Conservation (phyloP, 2,329 filamentous ascomycete genomes). For the Ceratocystis lukuohia region DNA sequence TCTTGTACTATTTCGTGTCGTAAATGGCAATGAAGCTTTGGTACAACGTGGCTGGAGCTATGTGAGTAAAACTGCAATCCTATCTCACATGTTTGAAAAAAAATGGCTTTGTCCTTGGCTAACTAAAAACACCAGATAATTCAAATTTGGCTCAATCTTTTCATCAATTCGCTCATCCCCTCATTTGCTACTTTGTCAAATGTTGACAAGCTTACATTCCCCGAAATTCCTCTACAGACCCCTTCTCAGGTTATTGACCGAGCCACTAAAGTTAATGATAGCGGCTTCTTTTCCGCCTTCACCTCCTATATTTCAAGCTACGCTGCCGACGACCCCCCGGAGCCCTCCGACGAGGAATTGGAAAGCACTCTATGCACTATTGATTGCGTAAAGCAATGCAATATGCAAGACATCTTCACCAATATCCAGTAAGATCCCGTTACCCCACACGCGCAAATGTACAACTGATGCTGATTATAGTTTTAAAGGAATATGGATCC, state of each 20-base stretch:
- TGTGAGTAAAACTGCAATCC: constrained; percentile 37
- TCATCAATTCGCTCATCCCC: constrained; percentile 85
- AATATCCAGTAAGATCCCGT: constrained; percentile 57
- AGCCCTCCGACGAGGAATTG: constrained; percentile 91
- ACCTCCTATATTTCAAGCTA: constrained; percentile 98
- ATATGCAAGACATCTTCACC: constrained; percentile 65
- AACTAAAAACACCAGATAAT: constrained; percentile 49
- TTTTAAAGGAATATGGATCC: constrained; percentile 44
- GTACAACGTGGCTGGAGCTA: constrained; percentile 67
- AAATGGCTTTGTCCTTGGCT: background rate
- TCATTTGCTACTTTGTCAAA: constrained; percentile 53
- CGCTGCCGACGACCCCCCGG: constrained; percentile 90
- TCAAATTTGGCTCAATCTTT: constrained; percentile 87
- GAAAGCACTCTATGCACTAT: constrained; percentile 91
- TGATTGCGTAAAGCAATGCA: constrained; percentile 84
- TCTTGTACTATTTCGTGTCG: constrained; percentile 85
- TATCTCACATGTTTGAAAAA: background rate
- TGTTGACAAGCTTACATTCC: constrained; percentile 31
- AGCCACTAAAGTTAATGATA: constrained; percentile 61
- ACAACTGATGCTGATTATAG: constrained; percentile 4
- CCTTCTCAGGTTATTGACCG: constrained; percentile 89
- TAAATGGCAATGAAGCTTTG: constrained; percentile 69
- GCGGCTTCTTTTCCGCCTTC: constrained; percentile 82
- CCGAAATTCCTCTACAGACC: constrained; percentile 75
- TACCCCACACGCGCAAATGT: background rate